phyloP scores from a whole-genome alignment of 495 filamentous ascomycete genomes.

The Penicillium paxilli region DNA sequence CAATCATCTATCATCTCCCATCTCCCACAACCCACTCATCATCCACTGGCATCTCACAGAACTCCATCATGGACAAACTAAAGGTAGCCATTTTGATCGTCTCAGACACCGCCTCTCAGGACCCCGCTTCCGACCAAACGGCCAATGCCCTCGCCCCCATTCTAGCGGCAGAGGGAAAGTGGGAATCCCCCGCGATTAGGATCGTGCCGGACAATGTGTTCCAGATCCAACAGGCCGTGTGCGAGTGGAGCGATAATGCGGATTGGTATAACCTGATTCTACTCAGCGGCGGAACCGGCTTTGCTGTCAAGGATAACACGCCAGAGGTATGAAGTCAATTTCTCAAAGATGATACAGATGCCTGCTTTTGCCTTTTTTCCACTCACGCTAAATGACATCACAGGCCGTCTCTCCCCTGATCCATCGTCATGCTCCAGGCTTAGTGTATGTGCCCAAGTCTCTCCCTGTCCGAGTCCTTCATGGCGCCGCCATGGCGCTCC shows the following conservation, averaged over 20 bases:
- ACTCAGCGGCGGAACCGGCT: slow-evolving; percentile 91
- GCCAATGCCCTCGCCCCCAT: slow-evolving; percentile 62
- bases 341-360: background rate
- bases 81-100: slow-evolving; percentile 76
- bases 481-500: too few species aligned
- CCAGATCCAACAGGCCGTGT: slow-evolving; percentile 72
- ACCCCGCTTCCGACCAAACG: slow-evolving; percentile 77
- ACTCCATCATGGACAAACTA: slow-evolving; percentile 27
- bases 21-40: slow-evolving; percentile 10
- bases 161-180: slow-evolving; percentile 67
- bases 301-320: slow-evolving; percentile 83
- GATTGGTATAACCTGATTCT: slow-evolving; percentile 72
- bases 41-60: slow-evolving; percentile 4
- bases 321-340: slow-evolving; percentile 66
- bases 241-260: slow-evolving; percentile 63
- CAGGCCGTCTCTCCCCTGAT: slow-evolving; percentile 80
- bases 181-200: slow-evolving; percentile 64
- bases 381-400: slow-evolving; percentile 24
- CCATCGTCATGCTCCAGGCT: slow-evolving; percentile 82
- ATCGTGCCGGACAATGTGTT: slow-evolving; percentile 81
- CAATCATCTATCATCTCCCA: slow-evolving; percentile 12
- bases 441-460: too few species aligned
- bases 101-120: slow-evolving; percentile 86
- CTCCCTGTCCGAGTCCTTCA: too few species aligned
- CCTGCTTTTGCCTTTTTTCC: background rate